Evolutionary conservation across 129 eudicot genomes (phyloP), one percentile per base, ranked within the genome.

Genomic region (Escallonia rubra): DNA sequence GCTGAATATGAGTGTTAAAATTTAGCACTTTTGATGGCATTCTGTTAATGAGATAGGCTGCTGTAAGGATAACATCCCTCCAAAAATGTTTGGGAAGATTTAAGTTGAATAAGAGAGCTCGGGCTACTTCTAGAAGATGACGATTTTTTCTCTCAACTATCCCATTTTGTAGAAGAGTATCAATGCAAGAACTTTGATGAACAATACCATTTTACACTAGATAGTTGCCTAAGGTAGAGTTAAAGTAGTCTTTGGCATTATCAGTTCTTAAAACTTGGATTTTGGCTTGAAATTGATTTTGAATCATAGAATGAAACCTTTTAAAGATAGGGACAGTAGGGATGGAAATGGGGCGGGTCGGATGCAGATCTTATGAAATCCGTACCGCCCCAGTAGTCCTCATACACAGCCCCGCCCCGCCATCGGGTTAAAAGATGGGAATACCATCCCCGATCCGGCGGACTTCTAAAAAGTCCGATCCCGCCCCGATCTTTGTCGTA

Each of bases 161-260:
- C 3, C 73, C 73, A 56, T 69, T 69, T 58, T 69, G 73, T 58
- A 57, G 73, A 3, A 57, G 73, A 6, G 50, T 68, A 15, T 23
- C 57, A 3, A 70, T 11, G 47, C 59, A 70, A 3, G 59, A 16
- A 4, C 34, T 70, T 60, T 69, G 56, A 41, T 69, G 65, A 23
- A 59, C 9, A n/a, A 69, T 69, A 2, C 74, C 65, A 4, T 59
- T 3, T 2, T 23, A 1, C 3, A 16, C 3, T 57, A 10, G 34
- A n/a, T 41, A 69, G 3, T 10, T 6, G 3, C 44, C 23, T 9
- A 45, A 5, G 2, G 4, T 11, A 2, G 65, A 45, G 5, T 7
- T 52, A 10, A 52, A 52, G 57, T 52, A 52, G 7, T 52, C 57
- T 11, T 52, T 52, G 3, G 57, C 57, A 52, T 58, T 54, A 12